A percentile compares a stretch with the other conserved stretches of the same genome.
Conservation (phyloP, 306 rosid species). For the Vigna trinervia region DNA sequence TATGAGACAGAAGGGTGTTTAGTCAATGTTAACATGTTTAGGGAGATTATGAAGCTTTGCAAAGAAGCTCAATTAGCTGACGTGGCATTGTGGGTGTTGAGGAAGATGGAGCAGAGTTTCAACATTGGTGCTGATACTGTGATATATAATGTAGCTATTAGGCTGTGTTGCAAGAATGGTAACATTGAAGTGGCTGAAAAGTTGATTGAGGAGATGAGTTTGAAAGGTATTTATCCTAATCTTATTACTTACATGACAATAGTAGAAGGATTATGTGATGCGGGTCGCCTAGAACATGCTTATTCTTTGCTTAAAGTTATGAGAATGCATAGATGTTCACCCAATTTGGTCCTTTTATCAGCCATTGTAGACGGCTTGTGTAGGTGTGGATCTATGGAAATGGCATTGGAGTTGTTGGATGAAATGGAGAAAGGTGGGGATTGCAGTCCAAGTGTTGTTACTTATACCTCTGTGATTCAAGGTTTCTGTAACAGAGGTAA, state of each 20-base stretch:
- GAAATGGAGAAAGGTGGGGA: constrained; percentile 82
- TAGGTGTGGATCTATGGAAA: constrained; percentile 56
- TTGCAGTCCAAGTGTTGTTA: constrained; percentile 72
- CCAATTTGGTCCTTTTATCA: constrained; percentile 69
- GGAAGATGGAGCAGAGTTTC: constrained; percentile 64
- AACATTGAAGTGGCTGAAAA: constrained; percentile 62
- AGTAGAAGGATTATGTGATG: constrained; percentile 77
- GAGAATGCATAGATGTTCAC: constrained; percentile 68
- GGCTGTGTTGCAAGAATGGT: constrained; percentile 68
- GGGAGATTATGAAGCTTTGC: constrained; percentile 70
- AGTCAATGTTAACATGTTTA: constrained; percentile 65
- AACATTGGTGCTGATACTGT: constrained; percentile 62
- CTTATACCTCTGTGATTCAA: constrained; percentile 78
- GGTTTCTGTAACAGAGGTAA: constrained; percentile 65
- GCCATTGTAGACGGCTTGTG: constrained; percentile 71
- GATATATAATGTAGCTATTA: constrained; percentile 70
- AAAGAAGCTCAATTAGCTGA: constrained; percentile 72
- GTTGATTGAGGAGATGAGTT: constrained; percentile 69
- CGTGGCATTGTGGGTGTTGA: constrained; percentile 68
- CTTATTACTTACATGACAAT: constrained; percentile 70
- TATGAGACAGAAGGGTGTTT: constrained; percentile 65
- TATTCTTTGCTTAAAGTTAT: constrained; percentile 59
- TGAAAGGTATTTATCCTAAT: constrained; percentile 62
- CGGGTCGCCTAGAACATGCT: constrained; percentile 70
- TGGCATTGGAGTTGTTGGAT: constrained; percentile 65